Evolutionary conservation across 352 stramenopile species (phyloP), one percentile per base, ranked within the genome.

Genomic region (Phytophthora citrophthora): DNA sequence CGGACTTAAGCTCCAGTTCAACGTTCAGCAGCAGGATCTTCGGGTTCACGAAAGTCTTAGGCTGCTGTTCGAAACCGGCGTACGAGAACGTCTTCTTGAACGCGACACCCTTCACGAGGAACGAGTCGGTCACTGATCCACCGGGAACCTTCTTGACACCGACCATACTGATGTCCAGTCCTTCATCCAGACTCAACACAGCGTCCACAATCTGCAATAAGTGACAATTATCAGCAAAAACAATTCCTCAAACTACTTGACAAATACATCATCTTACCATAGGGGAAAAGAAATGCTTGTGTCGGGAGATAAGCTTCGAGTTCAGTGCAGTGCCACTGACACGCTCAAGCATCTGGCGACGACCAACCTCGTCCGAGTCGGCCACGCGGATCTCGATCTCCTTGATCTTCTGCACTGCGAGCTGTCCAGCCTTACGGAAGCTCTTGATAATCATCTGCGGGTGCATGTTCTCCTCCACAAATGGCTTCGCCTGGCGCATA

Each of bases 81-180:
- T 99, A 99, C 51, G 92, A 98, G 73, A 99, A 99, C 23, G 97
- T 99, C 81, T 99, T 99, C 81, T 99, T 98, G 86, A 99, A 99
- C 3, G 97, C 97, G 3, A 99, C 97, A 24, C 97, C 97, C 56
- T 97, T 85, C 11, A 99, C 97, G 5, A 99, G 81, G 76, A 99
- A 99, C 54, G 95, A 99, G 72, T 99, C 94, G 52, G 94, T 98
- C 26, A 99, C 97, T 41, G 97, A 98, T 15, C 97, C 97, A 48
- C 97, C 97, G 7, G 95, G 92, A 27, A 99, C 97, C 77, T 99
- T 99, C 83, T 99, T 99, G 44, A 99, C 89, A 24, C 95, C 97
- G 61, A 99, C 91, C 83, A 99, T 96, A 31, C 79, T 89, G 44
- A 95, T 88, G 54, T 95, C 86, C 49, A 92, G 76, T 29, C 90